Percentiles rank a stretch among this genome's conserved stretches.
Conservation (phyloP, 768 basidiomycete species). For the Boletus bicolor region DNA sequence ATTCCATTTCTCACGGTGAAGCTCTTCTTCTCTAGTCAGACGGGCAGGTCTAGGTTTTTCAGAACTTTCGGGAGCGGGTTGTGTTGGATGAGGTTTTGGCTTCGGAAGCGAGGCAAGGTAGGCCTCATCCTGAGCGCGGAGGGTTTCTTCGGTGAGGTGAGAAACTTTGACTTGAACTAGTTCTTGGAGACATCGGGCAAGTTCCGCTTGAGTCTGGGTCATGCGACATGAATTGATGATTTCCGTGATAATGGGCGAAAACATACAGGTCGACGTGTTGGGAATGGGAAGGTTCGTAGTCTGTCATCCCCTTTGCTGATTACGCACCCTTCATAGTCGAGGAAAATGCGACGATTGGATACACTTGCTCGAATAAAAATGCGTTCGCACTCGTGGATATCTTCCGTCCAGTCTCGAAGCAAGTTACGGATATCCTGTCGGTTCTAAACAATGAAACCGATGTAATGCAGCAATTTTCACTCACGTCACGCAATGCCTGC, state of each 20-base stretch:
- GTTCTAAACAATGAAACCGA: not conserved
- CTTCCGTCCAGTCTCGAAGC: conserved; percentile 81
- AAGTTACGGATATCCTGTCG: conserved; percentile 83
- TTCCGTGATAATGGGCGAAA: not conserved
- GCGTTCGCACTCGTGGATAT: conserved; percentile 79
- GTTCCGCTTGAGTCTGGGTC: conserved; percentile 82
- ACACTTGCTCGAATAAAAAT: conserved; percentile 91
- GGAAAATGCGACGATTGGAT: conserved; percentile 83
- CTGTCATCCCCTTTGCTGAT: conserved; percentile 79
- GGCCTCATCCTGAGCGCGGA: conserved; percentile 83
- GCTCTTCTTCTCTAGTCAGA: conserved; percentile 79
- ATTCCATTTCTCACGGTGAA: conserved; percentile 72
- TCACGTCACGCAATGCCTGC: conserved; percentile 82
- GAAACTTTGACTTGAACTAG: conserved; percentile 82
- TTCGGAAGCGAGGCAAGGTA: conserved; percentile 88
- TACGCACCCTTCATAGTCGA: conserved; percentile 80
- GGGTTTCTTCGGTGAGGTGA: conserved; percentile 79
- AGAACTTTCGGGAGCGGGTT: conserved; percentile 33
- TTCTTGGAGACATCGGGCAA: conserved; percentile 81
- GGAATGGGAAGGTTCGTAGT: conserved; percentile 90
- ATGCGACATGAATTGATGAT: conserved; percentile 1
- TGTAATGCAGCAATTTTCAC: conserved; percentile 22
- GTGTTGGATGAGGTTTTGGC: conserved; percentile 53
- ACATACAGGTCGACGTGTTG: conserved; percentile 88
- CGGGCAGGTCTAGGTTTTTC: conserved; percentile 53